A percentile compares a stretch with the other conserved stretches of the same genome.
Evolutionary conservation across 169 alveolate species (phyloP).

Genomic region (Eimeria maxima): DNA sequence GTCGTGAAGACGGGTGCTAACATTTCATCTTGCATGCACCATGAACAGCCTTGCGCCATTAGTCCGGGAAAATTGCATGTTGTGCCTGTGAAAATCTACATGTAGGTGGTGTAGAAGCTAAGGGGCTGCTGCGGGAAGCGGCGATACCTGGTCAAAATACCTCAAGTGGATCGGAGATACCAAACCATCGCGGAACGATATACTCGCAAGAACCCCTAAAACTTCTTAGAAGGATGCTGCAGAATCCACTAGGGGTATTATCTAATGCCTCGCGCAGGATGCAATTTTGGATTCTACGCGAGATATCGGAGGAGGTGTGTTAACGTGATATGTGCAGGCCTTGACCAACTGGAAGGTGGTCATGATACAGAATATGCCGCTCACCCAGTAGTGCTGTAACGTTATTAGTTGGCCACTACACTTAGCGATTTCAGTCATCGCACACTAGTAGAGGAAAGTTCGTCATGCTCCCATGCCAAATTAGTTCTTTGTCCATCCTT

Average conservation of each 20-base stretch:
- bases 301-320: conserved; percentile 62
- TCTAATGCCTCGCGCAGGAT: conserved; percentile 55
- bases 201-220: conserved; percentile 56
- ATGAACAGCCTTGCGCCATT: background rate
- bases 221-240: background rate
- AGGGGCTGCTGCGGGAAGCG: background rate
- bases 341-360: background rate
- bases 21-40: background rate
- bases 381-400: background rate
- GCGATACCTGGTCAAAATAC: background rate
- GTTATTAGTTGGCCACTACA: background rate
- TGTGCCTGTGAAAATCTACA: background rate
- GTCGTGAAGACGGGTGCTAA: background rate
- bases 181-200: conserved; percentile 42
- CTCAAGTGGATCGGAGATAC: background rate
- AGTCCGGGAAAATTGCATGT: background rate
- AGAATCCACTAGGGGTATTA: conserved; percentile 25
- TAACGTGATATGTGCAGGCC: background rate
- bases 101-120: background rate
- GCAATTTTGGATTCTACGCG: conserved; percentile 71
- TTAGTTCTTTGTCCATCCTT: background rate
- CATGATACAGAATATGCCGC: background rate
- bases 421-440: background rate
- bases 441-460: background rate
- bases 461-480: background rate